Conservation (phyloP, 2,329 filamentous ascomycete genomes). For the Sordariomycetes sp. region DNA sequence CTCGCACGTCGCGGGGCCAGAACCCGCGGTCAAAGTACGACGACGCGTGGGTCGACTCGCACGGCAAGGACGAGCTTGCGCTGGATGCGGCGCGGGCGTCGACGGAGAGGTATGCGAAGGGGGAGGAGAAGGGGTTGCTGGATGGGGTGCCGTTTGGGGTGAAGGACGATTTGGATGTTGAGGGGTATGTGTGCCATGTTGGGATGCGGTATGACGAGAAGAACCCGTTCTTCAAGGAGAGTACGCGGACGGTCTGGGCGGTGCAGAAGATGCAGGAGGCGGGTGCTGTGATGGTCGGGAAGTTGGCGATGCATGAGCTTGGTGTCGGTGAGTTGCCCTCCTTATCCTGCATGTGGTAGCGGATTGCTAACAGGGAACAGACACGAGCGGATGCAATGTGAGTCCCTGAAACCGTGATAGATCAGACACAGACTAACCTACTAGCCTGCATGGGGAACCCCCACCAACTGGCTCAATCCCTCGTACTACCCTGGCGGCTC, state of each 20-base stretch:
- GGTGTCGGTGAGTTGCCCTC: conserved; percentile 44
- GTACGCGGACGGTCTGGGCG: conserved; percentile 52
- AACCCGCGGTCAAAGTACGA: conserved; percentile 46
- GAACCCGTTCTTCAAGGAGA: conserved; percentile 33
- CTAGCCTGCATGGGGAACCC: conserved; percentile 54
- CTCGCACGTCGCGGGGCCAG: conserved; percentile 50
- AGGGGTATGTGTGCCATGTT: conserved; percentile 54
- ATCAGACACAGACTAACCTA: conserved; percentile 19
- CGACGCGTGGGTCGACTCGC: conserved; percentile 58
- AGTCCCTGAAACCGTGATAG: conserved; percentile 7
- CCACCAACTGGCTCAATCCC: conserved; percentile 64
- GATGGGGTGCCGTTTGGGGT: conserved; percentile 76
- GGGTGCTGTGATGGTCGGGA: conserved; percentile 63
- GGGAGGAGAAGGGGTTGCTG: conserved; percentile 51
- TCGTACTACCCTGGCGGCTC: conserved; percentile 72
- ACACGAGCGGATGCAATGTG: conserved; percentile 73
- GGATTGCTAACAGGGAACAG: conserved; percentile 17
- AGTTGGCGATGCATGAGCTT: conserved; percentile 69
- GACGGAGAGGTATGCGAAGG: conserved; percentile 55
- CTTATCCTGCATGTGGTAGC: background rate
- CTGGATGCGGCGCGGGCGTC: conserved; percentile 59
- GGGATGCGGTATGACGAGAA: conserved; percentile 50
- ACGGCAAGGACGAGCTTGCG: conserved; percentile 41
- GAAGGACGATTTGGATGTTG: conserved; percentile 67
- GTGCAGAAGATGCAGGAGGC: conserved; percentile 58